Percentiles rank a stretch among this genome's conserved stretches.
These are phyloP conservation scores for Colletotrichum cordylinicola DNA, from an alignment of 2,329 filamentous ascomycete species.

Conservation along the genomic window DNA sequence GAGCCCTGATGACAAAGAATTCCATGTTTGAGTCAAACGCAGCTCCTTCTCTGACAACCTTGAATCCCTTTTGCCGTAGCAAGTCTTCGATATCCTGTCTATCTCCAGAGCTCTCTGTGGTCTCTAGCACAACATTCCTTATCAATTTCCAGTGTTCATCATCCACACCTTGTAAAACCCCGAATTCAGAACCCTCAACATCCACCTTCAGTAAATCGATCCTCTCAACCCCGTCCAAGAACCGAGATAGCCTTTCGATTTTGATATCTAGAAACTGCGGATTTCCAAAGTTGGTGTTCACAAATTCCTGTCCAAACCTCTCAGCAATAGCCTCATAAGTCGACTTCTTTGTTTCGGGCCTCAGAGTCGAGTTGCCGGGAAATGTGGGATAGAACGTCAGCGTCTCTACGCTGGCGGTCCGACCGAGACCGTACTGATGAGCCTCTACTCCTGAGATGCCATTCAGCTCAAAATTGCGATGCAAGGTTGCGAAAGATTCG, in stretches of 20 bases:
- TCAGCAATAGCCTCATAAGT: constrained; percentile 14
- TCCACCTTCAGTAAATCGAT: constrained; percentile 34
- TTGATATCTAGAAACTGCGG: constrained; percentile 16
- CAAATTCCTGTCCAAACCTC: not conserved
- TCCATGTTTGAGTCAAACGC: not conserved
- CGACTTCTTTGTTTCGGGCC: constrained; percentile 20
- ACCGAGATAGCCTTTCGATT: constrained; percentile 24
- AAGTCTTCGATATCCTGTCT: constrained; percentile 19
- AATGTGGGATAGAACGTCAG: constrained; percentile 26
- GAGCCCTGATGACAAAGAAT: not conserved
- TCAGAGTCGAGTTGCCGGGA: constrained; percentile 29
- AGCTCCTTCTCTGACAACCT: not conserved
- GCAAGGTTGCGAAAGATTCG: constrained; percentile 17
- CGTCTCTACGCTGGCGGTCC: not conserved
- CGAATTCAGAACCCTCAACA: constrained; percentile 30
- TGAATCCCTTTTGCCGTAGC: constrained; percentile 26
- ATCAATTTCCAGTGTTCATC: constrained; percentile 26
- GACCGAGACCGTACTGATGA: constrained; percentile 19
- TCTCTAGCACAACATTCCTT: constrained; percentile 26
- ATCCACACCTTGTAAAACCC: constrained; percentile 26
- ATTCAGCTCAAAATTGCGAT: constrained; percentile 26
- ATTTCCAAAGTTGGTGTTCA: constrained; percentile 1
- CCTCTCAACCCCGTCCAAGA: constrained; percentile 20
- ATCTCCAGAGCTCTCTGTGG: constrained; percentile 20
- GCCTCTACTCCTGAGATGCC: constrained; percentile 3